Percentiles rank a stretch among this genome's conserved stretches.
Conservation (phyloP, 1,139 yeast species). For the Zhuliangozyma parablackwelliae region DNA sequence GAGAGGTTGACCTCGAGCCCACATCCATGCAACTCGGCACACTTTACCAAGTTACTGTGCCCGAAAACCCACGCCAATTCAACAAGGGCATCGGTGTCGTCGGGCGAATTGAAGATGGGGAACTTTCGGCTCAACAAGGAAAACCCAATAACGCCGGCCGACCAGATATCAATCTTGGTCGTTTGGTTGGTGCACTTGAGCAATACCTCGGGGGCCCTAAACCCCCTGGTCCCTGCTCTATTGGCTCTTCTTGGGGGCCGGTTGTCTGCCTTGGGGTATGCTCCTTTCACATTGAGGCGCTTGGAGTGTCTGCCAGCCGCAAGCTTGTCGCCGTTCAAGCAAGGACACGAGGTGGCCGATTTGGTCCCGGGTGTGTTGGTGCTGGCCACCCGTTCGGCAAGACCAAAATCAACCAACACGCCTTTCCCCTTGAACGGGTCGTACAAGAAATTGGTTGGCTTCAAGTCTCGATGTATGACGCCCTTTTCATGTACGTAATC, state of each 20-base stretch:
- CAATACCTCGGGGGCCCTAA: slow-evolving; percentile 90
- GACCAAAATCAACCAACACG: slow-evolving; percentile 86
- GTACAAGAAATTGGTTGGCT: slow-evolving; percentile 84
- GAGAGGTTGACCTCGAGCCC: slow-evolving; percentile 64
- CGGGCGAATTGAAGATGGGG: slow-evolving; percentile 85
- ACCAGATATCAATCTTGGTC: slow-evolving; percentile 83
- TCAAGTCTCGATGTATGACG: slow-evolving; percentile 84
- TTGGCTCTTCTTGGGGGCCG: slow-evolving; percentile 91
- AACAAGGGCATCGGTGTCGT: slow-evolving; percentile 85
- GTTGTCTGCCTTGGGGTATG: slow-evolving; percentile 76
- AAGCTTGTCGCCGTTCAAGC: slow-evolving; percentile 22
- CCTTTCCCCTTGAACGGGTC: slow-evolving; percentile 75
- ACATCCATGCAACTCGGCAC: slow-evolving; percentile 85
- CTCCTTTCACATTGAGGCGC: slow-evolving; percentile 47
- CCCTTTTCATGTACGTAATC: slow-evolving; percentile 71
- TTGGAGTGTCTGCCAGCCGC: slow-evolving; percentile 22
- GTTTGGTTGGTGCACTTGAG: slow-evolving; percentile 84
- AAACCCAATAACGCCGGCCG: slow-evolving; percentile 82
- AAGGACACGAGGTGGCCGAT: slow-evolving; percentile 28
- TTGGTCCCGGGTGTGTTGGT: neutral
- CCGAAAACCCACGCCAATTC: slow-evolving; percentile 89
- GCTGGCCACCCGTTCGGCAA: slow-evolving; percentile 57
- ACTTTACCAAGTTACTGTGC: slow-evolving; percentile 60
- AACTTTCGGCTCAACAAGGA: slow-evolving; percentile 70
- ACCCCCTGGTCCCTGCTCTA: slow-evolving; percentile 97